Evolutionary conservation across 2,329 filamentous ascomycete species (phyloP).

Genomic region (Talaromyces sp.): DNA sequence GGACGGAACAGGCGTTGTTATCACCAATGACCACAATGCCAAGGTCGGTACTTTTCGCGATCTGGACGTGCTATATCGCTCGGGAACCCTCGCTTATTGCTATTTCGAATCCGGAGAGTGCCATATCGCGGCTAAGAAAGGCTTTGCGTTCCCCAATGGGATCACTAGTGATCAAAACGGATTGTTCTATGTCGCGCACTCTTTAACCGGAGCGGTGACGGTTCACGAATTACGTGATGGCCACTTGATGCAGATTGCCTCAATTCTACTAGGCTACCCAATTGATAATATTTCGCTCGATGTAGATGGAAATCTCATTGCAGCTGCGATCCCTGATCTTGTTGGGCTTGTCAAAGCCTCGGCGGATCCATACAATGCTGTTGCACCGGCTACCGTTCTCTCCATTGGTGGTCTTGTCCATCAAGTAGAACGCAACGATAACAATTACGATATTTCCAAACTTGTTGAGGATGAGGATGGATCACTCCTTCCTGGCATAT

Average conservation of each 20-base stretch:
- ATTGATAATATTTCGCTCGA: slow-evolving; percentile 40
- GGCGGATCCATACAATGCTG: slow-evolving; percentile 24
- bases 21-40: slow-evolving; percentile 36
- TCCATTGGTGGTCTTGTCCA: slow-evolving; percentile 6
- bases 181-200: slow-evolving; percentile 34
- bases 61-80: slow-evolving; percentile 28
- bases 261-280: slow-evolving; percentile 28
- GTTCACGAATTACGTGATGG: slow-evolving; percentile 20
- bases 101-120: slow-evolving; percentile 24
- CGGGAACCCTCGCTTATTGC: slow-evolving; percentile 32
- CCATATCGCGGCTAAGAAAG: slow-evolving; percentile 23
- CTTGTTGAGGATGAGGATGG: slow-evolving; percentile 34
- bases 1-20: slow-evolving; percentile 32
- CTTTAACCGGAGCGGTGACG: slow-evolving; percentile 24
- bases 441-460: neutral
- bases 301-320: slow-evolving; percentile 34
- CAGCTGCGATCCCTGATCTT: slow-evolving; percentile 30
- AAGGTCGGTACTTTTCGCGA: slow-evolving; percentile 26
- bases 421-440: slow-evolving; percentile 26
- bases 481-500: slow-evolving; percentile 20
- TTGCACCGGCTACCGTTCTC: slow-evolving; percentile 18
- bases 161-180: slow-evolving; percentile 31
- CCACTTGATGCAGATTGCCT: neutral
- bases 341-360: slow-evolving; percentile 22
- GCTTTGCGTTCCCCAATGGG: slow-evolving; percentile 33